These are phyloP conservation scores for Pythium myriotylum DNA, from an alignment of 352 stramenopile species.

Conservation along the genomic window DNA sequence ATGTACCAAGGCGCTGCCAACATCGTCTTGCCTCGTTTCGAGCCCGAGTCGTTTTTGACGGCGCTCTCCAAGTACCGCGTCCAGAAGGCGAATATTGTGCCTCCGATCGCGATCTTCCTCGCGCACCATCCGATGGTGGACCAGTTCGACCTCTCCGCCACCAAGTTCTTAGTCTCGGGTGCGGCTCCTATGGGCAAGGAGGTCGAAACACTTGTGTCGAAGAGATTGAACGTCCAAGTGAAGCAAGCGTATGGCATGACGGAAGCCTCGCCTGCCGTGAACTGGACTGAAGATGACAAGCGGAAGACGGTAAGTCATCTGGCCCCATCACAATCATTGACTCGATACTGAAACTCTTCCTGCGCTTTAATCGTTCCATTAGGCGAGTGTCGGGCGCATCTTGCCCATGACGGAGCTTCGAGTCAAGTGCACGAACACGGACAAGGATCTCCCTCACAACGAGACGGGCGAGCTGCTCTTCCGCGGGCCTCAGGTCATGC, in stretches of 20 bases:
- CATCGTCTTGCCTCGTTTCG: conserved; percentile 90
- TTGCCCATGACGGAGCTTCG: conserved; percentile 40
- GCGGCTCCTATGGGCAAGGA: conserved; percentile 77
- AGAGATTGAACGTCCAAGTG: conserved; percentile 46
- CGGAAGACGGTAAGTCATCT: conserved; percentile 4
- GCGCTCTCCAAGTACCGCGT: conserved; percentile 70
- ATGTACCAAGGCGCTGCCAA: conserved; percentile 79
- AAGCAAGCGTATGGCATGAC: conserved; percentile 56
- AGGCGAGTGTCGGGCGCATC: conserved; percentile 33
- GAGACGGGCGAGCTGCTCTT: conserved; percentile 72
- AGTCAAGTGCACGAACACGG: conserved; percentile 41
- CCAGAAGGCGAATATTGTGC: conserved; percentile 70
- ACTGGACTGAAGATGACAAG: conserved; percentile 14
- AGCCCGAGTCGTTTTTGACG: conserved; percentile 87
- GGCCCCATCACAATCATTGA: no score
- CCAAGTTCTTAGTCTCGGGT: conserved; percentile 69
- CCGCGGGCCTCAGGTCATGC: conserved; percentile 36
- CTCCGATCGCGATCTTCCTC: conserved; percentile 83
- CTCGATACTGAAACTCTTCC: no score
- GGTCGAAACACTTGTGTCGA: conserved; percentile 51
- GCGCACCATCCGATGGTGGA: conserved; percentile 91
- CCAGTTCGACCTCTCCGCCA: conserved; percentile 88
- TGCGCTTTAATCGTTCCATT: no score
- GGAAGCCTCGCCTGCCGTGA: conserved; percentile 33
- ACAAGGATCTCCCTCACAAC: conserved; percentile 33